phyloP scores from a whole-genome alignment of 2,329 filamentous ascomycete genomes.

The Tolypocladium pustulatum region DNA sequence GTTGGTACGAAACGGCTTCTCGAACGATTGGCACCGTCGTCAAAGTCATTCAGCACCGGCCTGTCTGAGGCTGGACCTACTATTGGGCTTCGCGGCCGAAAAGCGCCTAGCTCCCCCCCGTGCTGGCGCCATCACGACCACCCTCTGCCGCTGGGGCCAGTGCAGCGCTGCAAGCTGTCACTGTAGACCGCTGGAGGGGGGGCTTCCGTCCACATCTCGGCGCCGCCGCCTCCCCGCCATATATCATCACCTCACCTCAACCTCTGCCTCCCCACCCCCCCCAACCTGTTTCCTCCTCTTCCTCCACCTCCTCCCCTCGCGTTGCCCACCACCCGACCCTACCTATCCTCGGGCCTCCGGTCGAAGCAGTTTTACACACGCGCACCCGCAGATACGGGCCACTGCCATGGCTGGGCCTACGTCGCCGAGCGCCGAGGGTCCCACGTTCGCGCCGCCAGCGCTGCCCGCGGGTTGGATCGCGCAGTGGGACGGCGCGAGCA shows the following conservation, averaged over 20 bases:
- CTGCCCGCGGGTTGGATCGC: slow-evolving; percentile 59
- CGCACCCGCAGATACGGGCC: slow-evolving; percentile 5
- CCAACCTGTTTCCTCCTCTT: not conserved
- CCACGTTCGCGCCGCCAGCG: slow-evolving; percentile 47
- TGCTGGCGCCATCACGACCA: not conserved
- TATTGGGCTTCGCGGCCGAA: not conserved
- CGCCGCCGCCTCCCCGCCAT: not conserved
- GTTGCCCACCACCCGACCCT: not conserved
- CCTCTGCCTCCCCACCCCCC: not conserved
- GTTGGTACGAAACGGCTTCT: not conserved
- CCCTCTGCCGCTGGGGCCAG: not conserved
- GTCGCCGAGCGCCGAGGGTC: slow-evolving; percentile 48
- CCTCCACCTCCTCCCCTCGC: not conserved
- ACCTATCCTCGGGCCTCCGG: not conserved
- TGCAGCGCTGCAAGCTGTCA: not conserved
- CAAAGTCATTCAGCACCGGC: not conserved
- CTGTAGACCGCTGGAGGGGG: not conserved
- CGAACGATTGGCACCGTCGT: not conserved
- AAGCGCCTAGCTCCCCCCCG: not conserved
- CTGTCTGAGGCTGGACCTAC: not conserved
- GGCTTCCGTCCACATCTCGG: not conserved
- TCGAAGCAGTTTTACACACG: not conserved
- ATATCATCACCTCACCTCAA: not conserved
- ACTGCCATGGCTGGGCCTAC: slow-evolving; percentile 43
- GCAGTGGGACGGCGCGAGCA: slow-evolving; percentile 55